phyloP scores from a whole-genome alignment of 2,329 filamentous ascomycete species.

The Epichloe hybrida region DNA sequence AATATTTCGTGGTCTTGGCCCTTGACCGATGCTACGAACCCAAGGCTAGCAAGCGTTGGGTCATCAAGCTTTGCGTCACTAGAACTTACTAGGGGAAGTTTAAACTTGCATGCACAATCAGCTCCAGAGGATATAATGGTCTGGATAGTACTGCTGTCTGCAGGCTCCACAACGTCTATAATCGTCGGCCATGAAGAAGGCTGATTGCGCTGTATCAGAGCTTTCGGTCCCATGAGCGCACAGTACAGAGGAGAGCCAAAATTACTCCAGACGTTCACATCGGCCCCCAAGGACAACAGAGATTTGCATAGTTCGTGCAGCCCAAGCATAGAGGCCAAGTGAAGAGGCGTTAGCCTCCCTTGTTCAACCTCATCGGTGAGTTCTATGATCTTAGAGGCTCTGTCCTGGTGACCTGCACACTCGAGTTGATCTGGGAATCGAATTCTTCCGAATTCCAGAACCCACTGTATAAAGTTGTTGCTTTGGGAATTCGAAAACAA shows the following conservation, averaged over 20 bases:
- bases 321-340: conserved; percentile 21
- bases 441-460: too few species aligned
- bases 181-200: conserved; percentile 7
- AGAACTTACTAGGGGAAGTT: conserved; percentile 5
- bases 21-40: conserved; percentile 3
- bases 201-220: conserved; percentile 9
- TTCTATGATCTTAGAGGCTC: too few species aligned
- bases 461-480: too few species aligned
- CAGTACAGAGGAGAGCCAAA: conserved; percentile 22
- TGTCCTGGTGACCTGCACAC: too few species aligned
- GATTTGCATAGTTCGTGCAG: conserved; percentile 16
- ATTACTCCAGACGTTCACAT: conserved; percentile 11
- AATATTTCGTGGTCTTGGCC: neutral
- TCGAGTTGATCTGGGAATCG: too few species aligned
- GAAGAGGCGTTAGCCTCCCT: conserved; percentile 15
- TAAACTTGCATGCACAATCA: neutral
- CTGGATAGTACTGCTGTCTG: neutral
- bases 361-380: too few species aligned
- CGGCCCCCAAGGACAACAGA: conserved; percentile 12
- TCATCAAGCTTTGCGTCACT: neutral
- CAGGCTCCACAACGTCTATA: neutral
- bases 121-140: neutral
- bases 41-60: neutral
- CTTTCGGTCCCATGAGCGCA: conserved; percentile 19
- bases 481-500: too few species aligned